Conservation (phyloP, 805 yeast species). For the Jamesozyma jinghongensis region DNA sequence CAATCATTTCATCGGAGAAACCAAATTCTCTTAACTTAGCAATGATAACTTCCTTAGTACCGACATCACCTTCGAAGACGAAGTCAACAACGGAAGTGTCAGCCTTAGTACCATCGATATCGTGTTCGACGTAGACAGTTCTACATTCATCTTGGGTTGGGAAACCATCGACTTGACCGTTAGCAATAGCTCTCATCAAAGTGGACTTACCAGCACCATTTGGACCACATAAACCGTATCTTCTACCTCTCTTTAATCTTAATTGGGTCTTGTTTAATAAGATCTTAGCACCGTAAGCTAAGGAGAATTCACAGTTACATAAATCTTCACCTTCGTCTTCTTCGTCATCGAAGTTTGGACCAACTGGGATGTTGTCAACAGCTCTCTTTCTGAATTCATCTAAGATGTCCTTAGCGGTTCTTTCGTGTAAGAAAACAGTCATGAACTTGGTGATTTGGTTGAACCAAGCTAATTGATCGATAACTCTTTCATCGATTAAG, state of each 20-base stretch:
- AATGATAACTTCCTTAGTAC: conserved; percentile 61
- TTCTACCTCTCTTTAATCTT: conserved; percentile 97
- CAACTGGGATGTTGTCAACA: conserved; percentile 95
- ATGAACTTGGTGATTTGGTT: conserved; percentile 85
- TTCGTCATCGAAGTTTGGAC: conserved; percentile 92
- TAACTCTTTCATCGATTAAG: conserved; percentile 94
- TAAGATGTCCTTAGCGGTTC: conserved; percentile 78
- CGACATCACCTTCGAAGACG: conserved; percentile 69
- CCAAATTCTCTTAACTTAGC: conserved; percentile 80
- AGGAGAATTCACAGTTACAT: conserved; percentile 99
- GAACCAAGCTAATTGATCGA: conserved; percentile 88
- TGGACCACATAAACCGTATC: conserved; percentile 99
- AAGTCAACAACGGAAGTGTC: conserved; percentile 90
- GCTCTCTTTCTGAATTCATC: conserved; percentile 95
- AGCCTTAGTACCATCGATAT: conserved; percentile 96
- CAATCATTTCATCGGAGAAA: conserved; percentile 89
- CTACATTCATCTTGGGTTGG: conserved; percentile 98
- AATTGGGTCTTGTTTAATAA: conserved; percentile 98
- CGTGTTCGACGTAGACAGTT: conserved; percentile 99
- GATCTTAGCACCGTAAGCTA: conserved; percentile 99
- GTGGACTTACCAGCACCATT: conserved; percentile 99
- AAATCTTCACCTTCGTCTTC: conserved; percentile 99
- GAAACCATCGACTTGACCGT: conserved; percentile 99
- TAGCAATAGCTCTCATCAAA: conserved; percentile 93
- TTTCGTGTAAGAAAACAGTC: conserved; percentile 92